These are phyloP conservation scores for Leccinum solheimii DNA, from an alignment of 1,284 basidiomycete species.

Conservation along the genomic window DNA sequence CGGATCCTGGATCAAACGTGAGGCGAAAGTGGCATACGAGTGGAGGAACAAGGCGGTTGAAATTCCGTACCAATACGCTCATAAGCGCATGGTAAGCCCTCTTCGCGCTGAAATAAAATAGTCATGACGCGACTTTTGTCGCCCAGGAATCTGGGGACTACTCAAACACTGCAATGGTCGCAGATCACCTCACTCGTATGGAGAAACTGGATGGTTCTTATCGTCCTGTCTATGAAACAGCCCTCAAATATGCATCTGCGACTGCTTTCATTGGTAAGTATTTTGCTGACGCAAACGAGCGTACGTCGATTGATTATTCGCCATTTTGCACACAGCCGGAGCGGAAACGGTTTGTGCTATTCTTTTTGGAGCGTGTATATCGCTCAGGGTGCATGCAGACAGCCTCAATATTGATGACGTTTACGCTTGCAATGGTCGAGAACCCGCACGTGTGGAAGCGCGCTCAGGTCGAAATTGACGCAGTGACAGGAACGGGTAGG, in stretches of 20 bases:
- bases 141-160: not conserved
- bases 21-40: conserved; percentile 1
- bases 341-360: not conserved
- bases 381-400: not conserved
- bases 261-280: conserved; percentile 16
- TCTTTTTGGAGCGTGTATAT: not conserved
- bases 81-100: conserved; percentile 11
- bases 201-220: conserved; percentile 1
- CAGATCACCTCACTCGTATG: conserved; percentile 13
- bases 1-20: conserved; percentile 7
- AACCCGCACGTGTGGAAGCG: not conserved
- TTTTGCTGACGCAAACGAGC: not conserved
- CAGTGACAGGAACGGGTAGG: not conserved
- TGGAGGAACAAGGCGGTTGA: conserved; percentile 9
- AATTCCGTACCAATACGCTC: conserved; percentile 11
- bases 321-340: not conserved
- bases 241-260: conserved; percentile 9
- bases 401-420: not conserved
- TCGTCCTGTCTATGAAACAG: conserved; percentile 4
- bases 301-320: not conserved
- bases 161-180: conserved; percentile 6
- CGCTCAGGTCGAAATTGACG: not conserved
- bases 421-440: not conserved
- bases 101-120: not conserved
- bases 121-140: not conserved